Base-by-base conservation (phyloP, 1,139 yeast species). In the Lodderomyces orthopsilosis region DNA sequence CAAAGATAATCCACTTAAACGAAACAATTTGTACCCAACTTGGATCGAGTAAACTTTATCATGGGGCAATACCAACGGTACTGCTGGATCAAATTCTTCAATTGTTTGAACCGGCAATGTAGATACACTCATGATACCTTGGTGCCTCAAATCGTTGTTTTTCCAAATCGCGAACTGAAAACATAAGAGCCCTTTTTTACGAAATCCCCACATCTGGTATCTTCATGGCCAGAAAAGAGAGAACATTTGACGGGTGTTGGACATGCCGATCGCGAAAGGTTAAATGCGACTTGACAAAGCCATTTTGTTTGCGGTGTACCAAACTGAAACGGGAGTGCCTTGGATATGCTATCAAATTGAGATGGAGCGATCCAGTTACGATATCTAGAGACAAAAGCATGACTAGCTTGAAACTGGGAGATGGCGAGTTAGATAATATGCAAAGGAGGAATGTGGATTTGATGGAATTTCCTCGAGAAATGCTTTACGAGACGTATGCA, bases 1-100 rank as follows among this genome's bases (percentile, higher is more conserved):
- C 35, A 90, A 62, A 4, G 96, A 88, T 1, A 93, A 90, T 1
- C 96, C 97, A 57, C 93, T 83, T 26, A 80, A 50, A 30, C 71
- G 66, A 58, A 79, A 85, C 30, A 76, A 51, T 49, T 74, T 73
- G 43, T 74, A 76, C 0, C 96, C 96, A 4, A 89, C 83, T 59
- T 85, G 90, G 22, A 90, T 76, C 12, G 82, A 74, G 61, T 76
- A 89, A 55, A 87, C 81, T 51, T 74, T 78, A 40, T 82, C 85
- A 46, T 70, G 75, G 23, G 93, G 83, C 26, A 88, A 68, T 2
- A 81, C 57, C 1, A 65, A 60, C 1, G 89, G 86, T 37, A 85
- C 83, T 2, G 62, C 51, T 0, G 75, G 81, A 47, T 76, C 71
- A 51, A 64, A 74, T 48, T 68, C 52, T 17, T 46, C 45, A 21